phyloP scores from a whole-genome alignment of 2,329 filamentous ascomycete species.

The Coniochaeta sp. region DNA sequence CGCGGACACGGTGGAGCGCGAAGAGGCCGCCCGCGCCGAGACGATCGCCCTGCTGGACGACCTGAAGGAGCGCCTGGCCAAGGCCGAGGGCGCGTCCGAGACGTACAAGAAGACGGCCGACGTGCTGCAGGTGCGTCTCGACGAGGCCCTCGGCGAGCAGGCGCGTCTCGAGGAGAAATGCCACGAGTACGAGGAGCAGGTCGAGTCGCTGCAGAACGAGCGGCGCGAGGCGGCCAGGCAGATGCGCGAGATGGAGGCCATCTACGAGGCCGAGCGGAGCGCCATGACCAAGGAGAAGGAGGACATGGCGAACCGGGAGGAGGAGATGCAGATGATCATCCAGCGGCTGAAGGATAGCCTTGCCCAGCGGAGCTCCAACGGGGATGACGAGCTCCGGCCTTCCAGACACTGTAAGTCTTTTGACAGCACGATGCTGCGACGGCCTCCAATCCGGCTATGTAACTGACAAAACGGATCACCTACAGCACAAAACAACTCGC shows the following conservation, averaged over 20 bases:
- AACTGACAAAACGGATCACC: neutral
- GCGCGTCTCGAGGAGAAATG: conserved; percentile 78
- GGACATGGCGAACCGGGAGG: conserved; percentile 73
- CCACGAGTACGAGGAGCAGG: conserved; percentile 78
- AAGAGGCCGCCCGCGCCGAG: conserved; percentile 72
- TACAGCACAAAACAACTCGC: conserved; percentile 47
- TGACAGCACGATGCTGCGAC: neutral
- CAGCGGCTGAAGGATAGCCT: conserved; percentile 87
- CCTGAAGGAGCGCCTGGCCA: conserved; percentile 72
- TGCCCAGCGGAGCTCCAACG: conserved; percentile 59
- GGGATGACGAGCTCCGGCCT: conserved; percentile 49
- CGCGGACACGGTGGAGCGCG: conserved; percentile 38
- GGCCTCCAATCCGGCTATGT: neutral
- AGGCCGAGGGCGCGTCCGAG: conserved; percentile 70
- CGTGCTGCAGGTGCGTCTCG: conserved; percentile 75
- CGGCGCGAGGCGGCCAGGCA: conserved; percentile 78
- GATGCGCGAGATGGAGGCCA: conserved; percentile 83
- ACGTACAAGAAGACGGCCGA: conserved; percentile 79
- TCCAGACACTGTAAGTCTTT: conserved; percentile 48
- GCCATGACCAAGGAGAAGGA: conserved; percentile 89
- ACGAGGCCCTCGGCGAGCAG: conserved; percentile 79
- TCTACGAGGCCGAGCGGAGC: conserved; percentile 85
- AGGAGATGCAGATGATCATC: conserved; percentile 85
- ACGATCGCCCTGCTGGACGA: conserved; percentile 75
- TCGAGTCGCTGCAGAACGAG: conserved; percentile 75